A percentile compares a stretch with the other conserved stretches of the same genome.
Evolutionary conservation across 257 asterid genomes (phyloP).

Genomic region (Plectranthus barbatus): DNA sequence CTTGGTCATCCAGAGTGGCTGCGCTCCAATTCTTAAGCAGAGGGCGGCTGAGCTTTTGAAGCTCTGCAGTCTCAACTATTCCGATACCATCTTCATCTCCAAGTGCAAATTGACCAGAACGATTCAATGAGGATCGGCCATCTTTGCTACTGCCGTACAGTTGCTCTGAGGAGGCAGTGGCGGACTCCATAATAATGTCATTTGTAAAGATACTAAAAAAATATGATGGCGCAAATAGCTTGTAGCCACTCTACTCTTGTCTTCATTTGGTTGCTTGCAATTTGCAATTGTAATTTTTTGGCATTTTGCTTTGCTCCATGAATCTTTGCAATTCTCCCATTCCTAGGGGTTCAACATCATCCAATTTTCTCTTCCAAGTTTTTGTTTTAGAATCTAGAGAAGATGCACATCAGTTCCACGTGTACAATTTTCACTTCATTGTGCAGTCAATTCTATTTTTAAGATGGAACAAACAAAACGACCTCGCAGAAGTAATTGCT

Average conservation of each 20-base stretch:
- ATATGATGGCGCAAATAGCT: slow-evolving; percentile 9
- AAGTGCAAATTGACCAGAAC: slow-evolving; percentile 66
- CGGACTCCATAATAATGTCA: background rate
- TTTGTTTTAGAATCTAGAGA: slow-evolving; percentile 19
- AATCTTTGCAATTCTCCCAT: slow-evolving; percentile 5
- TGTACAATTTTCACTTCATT: slow-evolving; percentile 17
- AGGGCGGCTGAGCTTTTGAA: slow-evolving; percentile 63
- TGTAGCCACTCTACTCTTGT: background rate
- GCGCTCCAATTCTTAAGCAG: slow-evolving; percentile 44
- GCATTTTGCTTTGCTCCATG: slow-evolving; percentile 34
- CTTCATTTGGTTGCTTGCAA: slow-evolving; percentile 18
- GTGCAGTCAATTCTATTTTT: background rate
- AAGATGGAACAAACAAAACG: background rate
- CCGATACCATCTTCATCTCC: slow-evolving; percentile 55
- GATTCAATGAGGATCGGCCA: slow-evolving; percentile 37
- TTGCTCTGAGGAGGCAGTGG: background rate
- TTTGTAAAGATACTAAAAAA: slow-evolving; percentile 27
- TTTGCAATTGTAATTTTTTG: slow-evolving; percentile 37
- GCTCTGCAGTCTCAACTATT: slow-evolving; percentile 57
- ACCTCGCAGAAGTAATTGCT: background rate
- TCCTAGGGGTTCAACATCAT: slow-evolving; percentile 20
- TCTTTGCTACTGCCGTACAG: background rate
- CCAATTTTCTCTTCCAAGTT: slow-evolving; percentile 21
- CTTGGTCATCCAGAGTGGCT: slow-evolving; percentile 67
- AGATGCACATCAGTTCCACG: slow-evolving; percentile 14